These are phyloP conservation scores for Cucurbitaria berberidis DNA, from an alignment of 2,329 filamentous ascomycete species.

Conservation along the genomic window DNA sequence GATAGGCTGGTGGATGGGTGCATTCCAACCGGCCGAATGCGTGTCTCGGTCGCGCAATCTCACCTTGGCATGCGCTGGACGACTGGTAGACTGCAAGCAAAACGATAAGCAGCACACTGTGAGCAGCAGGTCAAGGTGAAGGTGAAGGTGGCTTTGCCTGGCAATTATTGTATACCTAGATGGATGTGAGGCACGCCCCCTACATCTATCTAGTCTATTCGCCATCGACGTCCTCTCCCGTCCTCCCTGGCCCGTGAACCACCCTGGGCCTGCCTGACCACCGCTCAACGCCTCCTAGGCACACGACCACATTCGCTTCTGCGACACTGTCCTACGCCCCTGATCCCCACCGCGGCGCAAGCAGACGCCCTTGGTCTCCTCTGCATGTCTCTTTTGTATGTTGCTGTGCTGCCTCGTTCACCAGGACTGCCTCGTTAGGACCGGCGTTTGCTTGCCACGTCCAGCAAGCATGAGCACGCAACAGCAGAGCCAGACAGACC, in stretches of 20 bases:
- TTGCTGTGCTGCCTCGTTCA: conserved; percentile 34
- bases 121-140: neutral
- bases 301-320: conserved; percentile 33
- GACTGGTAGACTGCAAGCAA: neutral
- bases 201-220: neutral
- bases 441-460: conserved; percentile 32
- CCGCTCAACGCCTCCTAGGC: conserved; percentile 16
- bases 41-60: conserved; percentile 9
- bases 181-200: neutral
- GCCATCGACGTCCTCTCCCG: neutral
- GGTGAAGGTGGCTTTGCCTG: no score
- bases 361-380: conserved; percentile 20
- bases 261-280: conserved; percentile 8
- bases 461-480: conserved; percentile 38
- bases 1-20: conserved; percentile 19
- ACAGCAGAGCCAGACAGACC: conserved; percentile 19
- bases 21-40: conserved; percentile 13
- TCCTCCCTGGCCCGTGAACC: conserved; percentile 14
- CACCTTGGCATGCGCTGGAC: conserved; percentile 3
- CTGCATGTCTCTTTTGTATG: conserved; percentile 39
- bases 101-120: neutral
- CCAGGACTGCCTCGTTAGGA: conserved; percentile 35
- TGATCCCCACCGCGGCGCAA: conserved; percentile 21
- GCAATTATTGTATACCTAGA: no score
- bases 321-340: conserved; percentile 18